Evolutionary conservation across 768 basidiomycete species (phyloP), one percentile per base, ranked within the genome.

Genomic region (Boletus subcaerulescens): DNA sequence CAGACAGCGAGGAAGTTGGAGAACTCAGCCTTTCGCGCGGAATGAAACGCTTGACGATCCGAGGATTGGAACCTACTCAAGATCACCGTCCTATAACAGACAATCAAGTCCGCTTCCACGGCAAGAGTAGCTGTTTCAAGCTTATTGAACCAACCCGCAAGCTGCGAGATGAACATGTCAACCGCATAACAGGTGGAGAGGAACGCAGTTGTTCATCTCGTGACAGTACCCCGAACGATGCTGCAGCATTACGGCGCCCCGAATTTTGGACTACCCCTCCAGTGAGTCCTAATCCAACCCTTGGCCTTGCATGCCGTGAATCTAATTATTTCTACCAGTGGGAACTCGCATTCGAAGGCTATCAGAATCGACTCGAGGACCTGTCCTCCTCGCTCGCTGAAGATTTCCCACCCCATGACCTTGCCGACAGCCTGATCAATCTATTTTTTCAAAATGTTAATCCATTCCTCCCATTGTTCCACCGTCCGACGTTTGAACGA

Each of bases 401-500:
- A n/a, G 57, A 65, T 64, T 85, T 89, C 45, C 93, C 91, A 38
- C 81, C 89, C 0, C 63, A 70, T 15, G 85, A 87, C 54, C 80
- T 93, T 17, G 79, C 79, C 9, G 63, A 70, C 29, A 65, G 60
- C 17, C 76, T 97, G 31, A 81, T 94, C 59, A 72, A 81, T 38
- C 73, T 86, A 29, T 93, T 83, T 66, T 96, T 96, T 61, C 59
- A 71, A 3, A 75, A 84, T 55, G 68, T 77, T 47, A 88, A 92
- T 62, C 62, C 66, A 29, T 74, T 81, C 35, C 76, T 83, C 51
- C 89, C 90, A 9, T 70, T 93, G 18, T 73, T 94, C 29, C 89
- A 93, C 64, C 79, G 78, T 20, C 83, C 83, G 6, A 84, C 85
- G 0, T 93, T 94, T 62, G 74, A 82, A 36, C 76, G 76, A 15